Conservation (phyloP, 1,284 basidiomycete species). For the Anthracocystis walkeri region DNA sequence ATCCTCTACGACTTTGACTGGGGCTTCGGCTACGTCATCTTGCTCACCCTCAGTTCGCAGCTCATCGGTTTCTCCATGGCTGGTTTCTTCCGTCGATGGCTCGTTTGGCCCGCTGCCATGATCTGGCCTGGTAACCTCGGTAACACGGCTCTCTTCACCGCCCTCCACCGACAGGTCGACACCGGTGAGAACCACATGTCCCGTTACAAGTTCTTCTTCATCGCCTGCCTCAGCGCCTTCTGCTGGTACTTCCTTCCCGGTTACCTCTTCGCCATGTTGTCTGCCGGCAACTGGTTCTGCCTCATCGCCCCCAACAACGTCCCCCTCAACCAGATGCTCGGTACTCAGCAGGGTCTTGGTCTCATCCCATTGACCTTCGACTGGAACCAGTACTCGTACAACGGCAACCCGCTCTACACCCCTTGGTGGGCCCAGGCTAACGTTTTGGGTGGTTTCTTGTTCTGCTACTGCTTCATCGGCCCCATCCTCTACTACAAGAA, state of each 20-base stretch:
- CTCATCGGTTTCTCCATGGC: slow-evolving; percentile 64
- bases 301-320: slow-evolving; percentile 63
- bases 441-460: slow-evolving; percentile 49
- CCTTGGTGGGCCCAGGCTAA: slow-evolving; percentile 61
- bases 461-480: slow-evolving; percentile 59
- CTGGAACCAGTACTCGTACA: slow-evolving; percentile 58
- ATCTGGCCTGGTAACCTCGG: slow-evolving; percentile 64
- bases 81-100: slow-evolving; percentile 58
- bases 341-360: slow-evolving; percentile 54
- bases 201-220: slow-evolving; percentile 57
- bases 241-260: slow-evolving; percentile 63
- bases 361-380: slow-evolving; percentile 61
- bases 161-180: slow-evolving; percentile 57
- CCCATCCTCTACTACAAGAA: slow-evolving; percentile 65
- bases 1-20: slow-evolving; percentile 50
- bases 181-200: slow-evolving; percentile 71
- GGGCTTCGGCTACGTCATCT: slow-evolving; percentile 71
- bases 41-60: slow-evolving; percentile 71
- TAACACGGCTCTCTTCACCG: slow-evolving; percentile 58
- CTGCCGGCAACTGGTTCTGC: slow-evolving; percentile 62
- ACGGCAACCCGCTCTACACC: slow-evolving; percentile 53
- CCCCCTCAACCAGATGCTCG: slow-evolving; percentile 63
- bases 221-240: slow-evolving; percentile 47
- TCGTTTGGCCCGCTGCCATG: slow-evolving; percentile 66
- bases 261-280: slow-evolving; percentile 60